A percentile compares a stretch with the other conserved stretches of the same genome.
These are phyloP conservation scores for Nicotiana rustica DNA, from an alignment of 305 asterid genomes.

Conservation along the genomic window DNA sequence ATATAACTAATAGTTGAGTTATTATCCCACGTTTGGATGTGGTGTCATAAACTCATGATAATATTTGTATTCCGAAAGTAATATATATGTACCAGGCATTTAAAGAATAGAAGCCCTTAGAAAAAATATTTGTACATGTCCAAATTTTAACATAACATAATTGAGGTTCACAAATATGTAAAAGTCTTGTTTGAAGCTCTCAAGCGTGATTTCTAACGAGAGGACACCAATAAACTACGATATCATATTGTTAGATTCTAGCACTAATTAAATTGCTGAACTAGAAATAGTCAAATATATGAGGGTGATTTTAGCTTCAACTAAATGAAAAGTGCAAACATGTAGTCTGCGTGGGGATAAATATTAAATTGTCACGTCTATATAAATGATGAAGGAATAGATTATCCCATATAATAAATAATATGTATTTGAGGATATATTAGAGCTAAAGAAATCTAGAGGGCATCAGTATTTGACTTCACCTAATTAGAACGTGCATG, in stretches of 20 bases:
- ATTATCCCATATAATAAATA: background rate
- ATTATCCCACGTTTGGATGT: too few relatives aligned
- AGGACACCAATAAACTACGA: background rate
- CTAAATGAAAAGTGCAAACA: background rate
- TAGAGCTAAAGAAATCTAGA: background rate
- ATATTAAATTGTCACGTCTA: background rate
- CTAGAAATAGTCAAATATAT: background rate
- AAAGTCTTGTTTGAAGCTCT: background rate
- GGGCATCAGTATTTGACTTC: background rate
- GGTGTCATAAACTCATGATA: background rate
- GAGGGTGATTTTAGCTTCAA: background rate
- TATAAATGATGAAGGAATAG: background rate
- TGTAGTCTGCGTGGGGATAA: background rate
- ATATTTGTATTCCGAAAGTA: background rate
- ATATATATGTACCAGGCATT: background rate
- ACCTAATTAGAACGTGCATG: constrained; percentile 26
- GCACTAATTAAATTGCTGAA: background rate
- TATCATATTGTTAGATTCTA: background rate
- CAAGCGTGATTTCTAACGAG: background rate
- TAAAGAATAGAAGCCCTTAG: background rate
- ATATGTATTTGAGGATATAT: background rate
- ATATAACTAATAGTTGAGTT: too few relatives aligned
- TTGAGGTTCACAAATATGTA: background rate
- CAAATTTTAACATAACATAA: background rate
- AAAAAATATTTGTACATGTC: background rate